Evolutionary conservation across 805 yeast genomes (phyloP).

Genomic region (Hanseniaspora thailandica): DNA sequence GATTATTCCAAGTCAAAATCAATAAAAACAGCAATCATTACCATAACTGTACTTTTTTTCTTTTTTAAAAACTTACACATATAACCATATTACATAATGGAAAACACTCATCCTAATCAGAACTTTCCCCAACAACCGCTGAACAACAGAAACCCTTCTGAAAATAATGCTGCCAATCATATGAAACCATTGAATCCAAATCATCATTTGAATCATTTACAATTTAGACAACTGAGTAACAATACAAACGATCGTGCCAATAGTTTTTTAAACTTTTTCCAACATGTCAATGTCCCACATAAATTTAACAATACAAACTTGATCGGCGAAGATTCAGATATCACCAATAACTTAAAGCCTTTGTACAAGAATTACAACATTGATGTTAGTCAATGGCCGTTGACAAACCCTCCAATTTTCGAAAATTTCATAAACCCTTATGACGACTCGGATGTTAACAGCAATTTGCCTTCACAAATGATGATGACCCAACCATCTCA

Average conservation of each 20-base stretch:
- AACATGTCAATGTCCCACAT: neutral
- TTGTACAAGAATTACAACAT: slow-evolving; percentile 36
- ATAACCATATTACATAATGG: neutral
- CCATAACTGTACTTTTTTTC: too few relatives aligned
- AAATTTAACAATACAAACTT: neutral
- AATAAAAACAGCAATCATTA: too few relatives aligned
- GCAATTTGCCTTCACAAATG: neutral
- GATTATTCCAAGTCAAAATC: too few relatives aligned
- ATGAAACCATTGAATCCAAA: slow-evolving; percentile 1
- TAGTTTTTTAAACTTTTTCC: neutral
- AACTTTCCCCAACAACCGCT: neutral
- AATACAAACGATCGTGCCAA: slow-evolving; percentile 1
- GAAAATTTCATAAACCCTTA: slow-evolving; percentile 31
- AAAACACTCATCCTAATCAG: neutral
- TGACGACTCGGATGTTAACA: neutral
- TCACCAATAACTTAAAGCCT: slow-evolving; percentile 26
- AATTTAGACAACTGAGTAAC: slow-evolving; percentile 5
- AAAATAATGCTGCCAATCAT: neutral
- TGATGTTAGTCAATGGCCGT: slow-evolving; percentile 34
- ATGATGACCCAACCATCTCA: neutral
- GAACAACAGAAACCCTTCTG: neutral
- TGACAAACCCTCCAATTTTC: slow-evolving; percentile 37
- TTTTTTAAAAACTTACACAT: neutral
- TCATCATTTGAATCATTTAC: neutral
- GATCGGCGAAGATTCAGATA: slow-evolving; percentile 8